A percentile compares a stretch with the other conserved stretches of the same genome.
Conservation (phyloP, 306 rosid genomes). For the Castanospermum australe region DNA sequence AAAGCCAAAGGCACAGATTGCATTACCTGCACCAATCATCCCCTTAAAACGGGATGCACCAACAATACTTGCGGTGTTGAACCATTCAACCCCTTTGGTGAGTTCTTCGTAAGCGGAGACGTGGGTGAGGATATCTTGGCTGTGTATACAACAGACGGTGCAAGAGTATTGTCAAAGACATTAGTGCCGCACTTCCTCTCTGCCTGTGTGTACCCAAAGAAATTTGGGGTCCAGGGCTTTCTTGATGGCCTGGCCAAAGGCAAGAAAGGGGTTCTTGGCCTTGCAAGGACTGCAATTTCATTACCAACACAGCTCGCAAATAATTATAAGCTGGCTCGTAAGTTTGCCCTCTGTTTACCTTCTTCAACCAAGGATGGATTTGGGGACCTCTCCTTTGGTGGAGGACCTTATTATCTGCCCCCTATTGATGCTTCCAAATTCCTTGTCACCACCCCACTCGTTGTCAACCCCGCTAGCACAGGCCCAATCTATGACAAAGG, state of each 20-base stretch:
- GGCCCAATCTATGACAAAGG: slow-evolving; percentile 21
- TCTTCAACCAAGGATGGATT: background rate
- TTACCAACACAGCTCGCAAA: slow-evolving; percentile 25
- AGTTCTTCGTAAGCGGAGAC: slow-evolving; percentile 5
- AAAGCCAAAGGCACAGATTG: slow-evolving; percentile 9
- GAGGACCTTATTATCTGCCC: slow-evolving; percentile 20
- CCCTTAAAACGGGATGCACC: slow-evolving; percentile 29
- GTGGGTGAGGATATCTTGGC: slow-evolving; percentile 22
- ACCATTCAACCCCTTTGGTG: slow-evolving; percentile 20
- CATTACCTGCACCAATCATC: slow-evolving; percentile 26
- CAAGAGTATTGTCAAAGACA: background rate
- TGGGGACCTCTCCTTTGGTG: slow-evolving; percentile 34
- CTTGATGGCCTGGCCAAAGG: slow-evolving; percentile 22
- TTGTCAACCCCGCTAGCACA: background rate
- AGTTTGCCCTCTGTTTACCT: slow-evolving; percentile 46
- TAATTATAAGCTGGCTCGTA: background rate
- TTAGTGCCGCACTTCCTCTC: slow-evolving; percentile 10
- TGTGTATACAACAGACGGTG: background rate
- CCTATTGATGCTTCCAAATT: background rate
- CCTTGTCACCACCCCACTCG: slow-evolving; percentile 26
- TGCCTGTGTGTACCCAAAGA: slow-evolving; percentile 21
- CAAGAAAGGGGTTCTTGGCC: slow-evolving; percentile 32
- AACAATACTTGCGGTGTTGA: slow-evolving; percentile 24
- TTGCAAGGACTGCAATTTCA: slow-evolving; percentile 25
- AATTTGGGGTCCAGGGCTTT: slow-evolving; percentile 17